phyloP scores from a whole-genome alignment of 2,329 filamentous ascomycete species.

The Parastagonospora nodorum region DNA sequence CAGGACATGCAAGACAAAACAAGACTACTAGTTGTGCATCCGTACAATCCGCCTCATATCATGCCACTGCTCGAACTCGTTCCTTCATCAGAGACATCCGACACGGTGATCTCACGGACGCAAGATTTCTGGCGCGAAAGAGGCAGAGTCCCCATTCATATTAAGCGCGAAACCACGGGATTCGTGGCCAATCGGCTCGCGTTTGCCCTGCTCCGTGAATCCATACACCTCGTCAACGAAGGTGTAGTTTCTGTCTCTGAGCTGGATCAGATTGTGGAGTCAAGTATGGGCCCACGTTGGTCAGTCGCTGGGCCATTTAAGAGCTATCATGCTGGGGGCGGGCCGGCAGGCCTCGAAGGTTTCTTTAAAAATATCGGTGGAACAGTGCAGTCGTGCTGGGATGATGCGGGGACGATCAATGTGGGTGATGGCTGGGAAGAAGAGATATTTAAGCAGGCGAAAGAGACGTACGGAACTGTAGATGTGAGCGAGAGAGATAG shows the following conservation, averaged over 20 bases:
- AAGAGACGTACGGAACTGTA: conserved; percentile 54
- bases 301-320: conserved; percentile 58
- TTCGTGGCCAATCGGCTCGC: conserved; percentile 65
- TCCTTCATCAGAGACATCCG: conserved; percentile 51
- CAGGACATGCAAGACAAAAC: conserved; percentile 48
- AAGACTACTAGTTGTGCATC: conserved; percentile 63
- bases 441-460: conserved; percentile 52
- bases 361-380: conserved; percentile 63
- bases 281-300: conserved; percentile 34
- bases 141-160: conserved; percentile 54
- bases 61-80: conserved; percentile 67
- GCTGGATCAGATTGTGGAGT: conserved; percentile 54
- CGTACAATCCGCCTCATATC: conserved; percentile 66
- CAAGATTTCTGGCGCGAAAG: conserved; percentile 53
- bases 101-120: conserved; percentile 48
- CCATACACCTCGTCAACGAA: conserved; percentile 57
- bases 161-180: conserved; percentile 58
- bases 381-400: conserved; percentile 61
- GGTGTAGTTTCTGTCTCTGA: conserved; percentile 60
- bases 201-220: conserved; percentile 62
- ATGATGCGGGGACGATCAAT: conserved; percentile 52
- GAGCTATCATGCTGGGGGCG: conserved; percentile 64
- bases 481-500: conserved; percentile 49
- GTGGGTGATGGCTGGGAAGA: conserved; percentile 54
- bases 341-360: conserved; percentile 56